A percentile compares a stretch with the other conserved stretches of the same genome.
These are phyloP conservation scores for Amanita brunnescens DNA, from an alignment of 768 basidiomycete species.

Conservation along the genomic window DNA sequence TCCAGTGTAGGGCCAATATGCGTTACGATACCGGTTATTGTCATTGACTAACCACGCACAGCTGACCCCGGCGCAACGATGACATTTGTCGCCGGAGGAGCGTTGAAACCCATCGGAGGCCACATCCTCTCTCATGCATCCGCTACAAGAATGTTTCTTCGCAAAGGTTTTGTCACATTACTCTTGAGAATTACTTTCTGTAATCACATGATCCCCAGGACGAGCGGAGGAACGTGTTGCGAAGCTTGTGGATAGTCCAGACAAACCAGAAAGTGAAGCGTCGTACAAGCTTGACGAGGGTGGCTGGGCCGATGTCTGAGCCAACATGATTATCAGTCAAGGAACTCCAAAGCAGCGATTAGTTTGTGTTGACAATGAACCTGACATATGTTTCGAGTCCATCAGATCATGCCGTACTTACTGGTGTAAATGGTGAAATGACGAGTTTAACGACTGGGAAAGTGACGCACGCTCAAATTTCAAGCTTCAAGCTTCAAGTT, in stretches of 20 bases:
- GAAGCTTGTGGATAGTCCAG: constrained; percentile 84
- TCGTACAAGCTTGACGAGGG: constrained; percentile 89
- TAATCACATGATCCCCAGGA: constrained; percentile 32
- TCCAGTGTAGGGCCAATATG: constrained; percentile 51
- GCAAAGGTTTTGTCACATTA: constrained; percentile 53
- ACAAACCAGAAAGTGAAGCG: constrained; percentile 84
- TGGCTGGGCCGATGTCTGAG: constrained; percentile 81
- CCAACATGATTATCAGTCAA: neutral
- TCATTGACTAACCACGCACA: constrained; percentile 17
- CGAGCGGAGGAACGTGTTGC: constrained; percentile 88
- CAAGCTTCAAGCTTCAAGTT: no score
- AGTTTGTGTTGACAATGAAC: no score
- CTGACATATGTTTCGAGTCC: no score
- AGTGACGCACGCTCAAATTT: neutral
- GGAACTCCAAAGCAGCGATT: neutral
- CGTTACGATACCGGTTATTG: neutral
- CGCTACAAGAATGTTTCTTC: constrained; percentile 77
- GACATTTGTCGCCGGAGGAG: constrained; percentile 92
- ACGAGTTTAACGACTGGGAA: no score
- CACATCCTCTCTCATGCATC: constrained; percentile 86
- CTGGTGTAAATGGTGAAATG: no score
- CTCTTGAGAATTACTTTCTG: neutral
- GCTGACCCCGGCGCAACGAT: constrained; percentile 93
- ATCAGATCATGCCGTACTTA: no score
- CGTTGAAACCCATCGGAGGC: constrained; percentile 85